Evolutionary conservation across 2,329 filamentous ascomycete genomes (phyloP), one percentile per base, ranked within the genome.

Genomic region (Botrytis fragariae): DNA sequence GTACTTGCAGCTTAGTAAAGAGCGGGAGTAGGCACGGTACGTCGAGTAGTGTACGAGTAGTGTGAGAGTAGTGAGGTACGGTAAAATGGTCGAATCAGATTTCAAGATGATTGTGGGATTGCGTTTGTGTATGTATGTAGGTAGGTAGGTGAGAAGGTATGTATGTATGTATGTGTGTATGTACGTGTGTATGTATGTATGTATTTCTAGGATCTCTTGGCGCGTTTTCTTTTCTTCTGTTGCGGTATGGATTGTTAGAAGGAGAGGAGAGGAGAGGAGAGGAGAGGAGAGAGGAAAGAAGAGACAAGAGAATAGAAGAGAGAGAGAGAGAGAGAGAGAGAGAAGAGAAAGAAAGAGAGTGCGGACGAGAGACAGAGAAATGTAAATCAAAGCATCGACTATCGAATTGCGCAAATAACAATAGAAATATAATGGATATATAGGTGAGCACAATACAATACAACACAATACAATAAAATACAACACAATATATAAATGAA

Each of bases 1-100:
- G 51, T 18, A 57, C 51, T 57, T 57, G n/a, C n/a, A 18, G n/a
- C 51, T 57, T 57, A 32, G 44, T 35, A n/a, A 35, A 51, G 32
- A 22, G 67, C n/a, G 67, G 48, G 37, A 69, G 64, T 69, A 22
- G 67, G 67, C 42, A 69, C 48, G 51, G 67, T 59, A 51, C 44
- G 32, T 67, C 10, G 44, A 32, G 65, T 69, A 69, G 65, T 57
- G n/a, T 42, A n/a, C 25, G 44, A 44, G 62, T 64, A 64, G 62
- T 64, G 42, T 32, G 32, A 32, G 14, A 48, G 42, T 67, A 67
- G 63, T 67, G 32, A 45, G 45, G 63, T 35, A 42, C 18, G n/a
- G 39, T 18, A 37, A 67, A 67, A 51, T 48, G 45, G 63, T 48
- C 63, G 63, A 64, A 64, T 45, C 48, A 54, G 48, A 54, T n/a